Evolutionary conservation across 108 stramenopile species (phyloP), one percentile per base, ranked within the genome.

Genomic region (Skeletonema menzelii): DNA sequence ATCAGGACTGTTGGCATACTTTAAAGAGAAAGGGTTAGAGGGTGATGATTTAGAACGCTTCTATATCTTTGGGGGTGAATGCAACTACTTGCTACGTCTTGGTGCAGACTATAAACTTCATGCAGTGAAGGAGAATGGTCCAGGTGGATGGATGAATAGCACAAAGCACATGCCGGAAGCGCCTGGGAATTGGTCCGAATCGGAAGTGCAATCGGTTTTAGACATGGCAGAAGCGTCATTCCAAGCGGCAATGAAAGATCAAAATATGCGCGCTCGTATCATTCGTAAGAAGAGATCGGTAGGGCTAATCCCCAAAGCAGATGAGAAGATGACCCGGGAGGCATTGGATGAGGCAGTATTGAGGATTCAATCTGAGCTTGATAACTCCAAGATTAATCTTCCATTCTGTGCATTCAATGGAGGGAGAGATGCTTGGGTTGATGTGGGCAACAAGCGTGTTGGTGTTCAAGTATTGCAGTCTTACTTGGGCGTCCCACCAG

Each of bases 341-440:
- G 88, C 84, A 11, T 63, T 97, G 60, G 97, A 97, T 67, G 97
- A 97, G 71, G 76, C 87, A 11, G 93, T 95, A 0, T 68, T 97
- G 59, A 74, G 94, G 12, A 86, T 85, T 35, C 95, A 96, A 59
- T 76, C 81, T 17, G 84, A 86, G 53, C 69, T 91, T 77, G 80
- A 85, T 20, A 59, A 75, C 27, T 82, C 83, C 2, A 73, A 74
- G 27, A 85, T 78, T 0, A 65, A 30, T 17, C 53, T 96, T 24
- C 97, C 96, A 10, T 95, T 88, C 65, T 96, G 96, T 75, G 96
- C 94, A 5, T 96, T 96, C 64, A 98, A 98, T 71, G 97, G 97
- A 28, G 97, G 97, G 0, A 56, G 85, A 1, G 97, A 97, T 77
- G 91, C 79, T 15, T 97, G 94, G 95, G 92, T 96, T 2, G 97